Percentiles rank a stretch among this genome's conserved stretches.
phyloP scores from a whole-genome alignment of 1,139 yeast genomes.

The Torulaspora globosa region DNA sequence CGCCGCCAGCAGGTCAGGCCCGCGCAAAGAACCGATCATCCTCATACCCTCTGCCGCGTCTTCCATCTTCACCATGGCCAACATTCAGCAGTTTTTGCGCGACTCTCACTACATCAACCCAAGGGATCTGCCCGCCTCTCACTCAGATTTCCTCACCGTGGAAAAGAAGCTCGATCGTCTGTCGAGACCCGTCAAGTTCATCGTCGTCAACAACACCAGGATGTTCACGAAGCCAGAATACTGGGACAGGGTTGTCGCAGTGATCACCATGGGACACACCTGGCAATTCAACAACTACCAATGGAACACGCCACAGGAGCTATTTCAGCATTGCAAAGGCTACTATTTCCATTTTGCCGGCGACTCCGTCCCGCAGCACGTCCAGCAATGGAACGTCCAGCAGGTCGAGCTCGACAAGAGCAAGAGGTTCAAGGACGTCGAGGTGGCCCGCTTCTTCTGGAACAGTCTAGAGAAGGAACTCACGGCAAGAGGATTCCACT shows the following conservation, averaged over 20 bases:
- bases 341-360: slow-evolving; percentile 72
- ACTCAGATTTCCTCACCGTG: slow-evolving; percentile 30
- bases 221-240: slow-evolving; percentile 90
- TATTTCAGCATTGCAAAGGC: slow-evolving; percentile 84
- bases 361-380: slow-evolving; percentile 71
- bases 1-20: slow-evolving; percentile 16
- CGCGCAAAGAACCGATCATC: slow-evolving; percentile 78
- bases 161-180: slow-evolving; percentile 35
- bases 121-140: slow-evolving; percentile 32
- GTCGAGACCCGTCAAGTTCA: slow-evolving; percentile 34
- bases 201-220: slow-evolving; percentile 81
- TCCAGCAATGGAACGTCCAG: slow-evolving; percentile 84
- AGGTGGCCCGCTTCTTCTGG: slow-evolving; percentile 84
- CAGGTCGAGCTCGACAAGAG: slow-evolving; percentile 73
- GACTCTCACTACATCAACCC: slow-evolving; percentile 69
- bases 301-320: slow-evolving; percentile 70
- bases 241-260: slow-evolving; percentile 95
- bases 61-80: slow-evolving; percentile 72
- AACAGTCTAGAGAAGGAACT: slow-evolving; percentile 61
- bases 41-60: slow-evolving; percentile 93
- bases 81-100: slow-evolving; percentile 78
- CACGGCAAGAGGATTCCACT: slow-evolving; percentile 43
- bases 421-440: slow-evolving; percentile 83
- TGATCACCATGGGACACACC: slow-evolving; percentile 92
- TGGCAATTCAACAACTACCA: slow-evolving; percentile 94